Conservation (phyloP, 2,329 filamentous ascomycete species). For the Lasiodiplodia theobromae region DNA sequence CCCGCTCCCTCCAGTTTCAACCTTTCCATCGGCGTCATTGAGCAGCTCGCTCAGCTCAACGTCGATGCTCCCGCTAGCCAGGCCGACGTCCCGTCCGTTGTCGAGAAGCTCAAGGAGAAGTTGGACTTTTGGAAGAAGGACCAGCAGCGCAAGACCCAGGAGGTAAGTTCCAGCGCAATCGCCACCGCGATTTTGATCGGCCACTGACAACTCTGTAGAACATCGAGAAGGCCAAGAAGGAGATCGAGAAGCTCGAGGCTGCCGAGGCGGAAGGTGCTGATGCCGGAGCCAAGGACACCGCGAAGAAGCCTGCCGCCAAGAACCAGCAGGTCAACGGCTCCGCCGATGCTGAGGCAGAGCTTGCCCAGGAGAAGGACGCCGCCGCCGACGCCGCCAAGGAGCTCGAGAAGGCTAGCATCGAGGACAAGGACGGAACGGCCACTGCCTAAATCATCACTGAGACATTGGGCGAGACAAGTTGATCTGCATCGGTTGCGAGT, state of each 20-base stretch:
- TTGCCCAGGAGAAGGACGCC: slow-evolving; percentile 65
- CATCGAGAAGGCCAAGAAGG: slow-evolving; percentile 93
- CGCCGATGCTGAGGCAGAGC: slow-evolving; percentile 61
- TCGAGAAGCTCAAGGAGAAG: slow-evolving; percentile 94
- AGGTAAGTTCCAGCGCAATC: slow-evolving; percentile 65
- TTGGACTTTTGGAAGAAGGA: slow-evolving; percentile 89
- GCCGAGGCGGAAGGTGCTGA: slow-evolving; percentile 65
- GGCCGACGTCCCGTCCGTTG: slow-evolving; percentile 76
- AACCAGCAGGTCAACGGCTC: slow-evolving; percentile 61
- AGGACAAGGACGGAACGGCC: slow-evolving; percentile 52
- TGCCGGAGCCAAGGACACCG: slow-evolving; percentile 62
- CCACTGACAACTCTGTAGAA: slow-evolving; percentile 68
- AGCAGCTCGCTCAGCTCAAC: slow-evolving; percentile 83
- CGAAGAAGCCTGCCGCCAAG: slow-evolving; percentile 60
- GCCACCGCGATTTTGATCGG: slow-evolving; percentile 28
- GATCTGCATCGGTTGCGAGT: slow-evolving; percentile 7
- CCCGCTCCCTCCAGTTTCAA: slow-evolving; percentile 72
- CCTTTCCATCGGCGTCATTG: slow-evolving; percentile 88
- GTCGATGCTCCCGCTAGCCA: slow-evolving; percentile 89
- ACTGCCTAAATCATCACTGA: slow-evolving; percentile 8
- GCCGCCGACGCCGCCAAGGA: slow-evolving; percentile 65
- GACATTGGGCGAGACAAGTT: neutral
- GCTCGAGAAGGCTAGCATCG: slow-evolving; percentile 66
- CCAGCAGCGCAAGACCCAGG: slow-evolving; percentile 87
- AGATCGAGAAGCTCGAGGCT: slow-evolving; percentile 82